phyloP scores from a whole-genome alignment of 805 yeast species.

The Metschnikowia shivogae region DNA sequence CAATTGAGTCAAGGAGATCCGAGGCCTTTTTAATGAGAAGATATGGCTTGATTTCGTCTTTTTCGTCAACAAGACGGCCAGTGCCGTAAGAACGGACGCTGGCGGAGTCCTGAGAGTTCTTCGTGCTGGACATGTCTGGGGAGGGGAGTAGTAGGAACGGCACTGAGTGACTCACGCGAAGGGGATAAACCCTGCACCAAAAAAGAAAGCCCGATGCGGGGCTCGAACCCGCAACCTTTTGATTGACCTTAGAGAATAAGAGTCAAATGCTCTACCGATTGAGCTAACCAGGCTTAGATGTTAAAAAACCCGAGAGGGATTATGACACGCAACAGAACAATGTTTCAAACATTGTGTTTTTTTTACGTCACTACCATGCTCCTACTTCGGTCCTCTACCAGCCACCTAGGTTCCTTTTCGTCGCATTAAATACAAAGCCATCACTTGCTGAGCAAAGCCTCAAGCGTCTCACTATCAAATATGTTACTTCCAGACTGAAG shows the following conservation, averaged over 20 bases:
- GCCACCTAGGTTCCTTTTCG: too few relatives aligned
- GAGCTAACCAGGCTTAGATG: conserved; percentile 20
- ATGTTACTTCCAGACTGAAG: conserved; percentile 56
- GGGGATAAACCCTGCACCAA: background rate
- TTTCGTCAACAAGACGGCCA: conserved; percentile 8
- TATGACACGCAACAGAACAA: too few relatives aligned
- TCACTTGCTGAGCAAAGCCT: conserved; percentile 15
- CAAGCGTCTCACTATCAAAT: conserved; percentile 51
- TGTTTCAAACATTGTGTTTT: too few relatives aligned
- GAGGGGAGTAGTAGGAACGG: background rate
- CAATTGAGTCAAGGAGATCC: conserved; percentile 43
- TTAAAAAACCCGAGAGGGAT: too few relatives aligned
- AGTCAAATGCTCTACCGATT: conserved; percentile 25
- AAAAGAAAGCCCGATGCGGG: conserved; percentile 22
- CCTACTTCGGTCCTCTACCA: too few relatives aligned
- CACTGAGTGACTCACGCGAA: background rate
- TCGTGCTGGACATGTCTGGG: background rate
- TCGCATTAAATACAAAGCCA: too few relatives aligned
- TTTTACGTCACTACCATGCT: too few relatives aligned
- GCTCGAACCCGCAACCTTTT: conserved; percentile 25
- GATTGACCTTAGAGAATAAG: conserved; percentile 21
- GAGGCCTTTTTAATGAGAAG: conserved; percentile 11
- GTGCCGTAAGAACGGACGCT: conserved; percentile 4
- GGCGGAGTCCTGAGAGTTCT: conserved; percentile 2
- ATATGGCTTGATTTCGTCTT: conserved; percentile 13